Percentiles rank a stretch among this genome's conserved stretches.
phyloP scores from a whole-genome alignment of 1,284 basidiomycete genomes.

The Tremellales sp. region DNA sequence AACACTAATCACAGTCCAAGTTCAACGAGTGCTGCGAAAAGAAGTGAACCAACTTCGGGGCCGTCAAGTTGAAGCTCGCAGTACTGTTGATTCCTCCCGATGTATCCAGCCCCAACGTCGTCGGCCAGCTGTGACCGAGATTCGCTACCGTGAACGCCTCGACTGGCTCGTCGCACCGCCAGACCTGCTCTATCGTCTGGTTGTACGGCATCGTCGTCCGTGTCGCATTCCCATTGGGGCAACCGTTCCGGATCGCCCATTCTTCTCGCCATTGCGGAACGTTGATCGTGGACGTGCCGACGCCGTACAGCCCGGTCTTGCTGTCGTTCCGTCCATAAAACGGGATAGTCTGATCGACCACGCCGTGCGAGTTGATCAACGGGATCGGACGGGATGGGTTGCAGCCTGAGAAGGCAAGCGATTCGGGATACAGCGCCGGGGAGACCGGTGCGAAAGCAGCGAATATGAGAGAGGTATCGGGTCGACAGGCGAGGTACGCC shows the following conservation, averaged over 20 bases:
- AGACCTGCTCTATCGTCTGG: slow-evolving; percentile 18
- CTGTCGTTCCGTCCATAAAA: slow-evolving; percentile 26
- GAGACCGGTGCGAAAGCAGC: slow-evolving; percentile 29
- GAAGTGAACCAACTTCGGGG: slow-evolving; percentile 16
- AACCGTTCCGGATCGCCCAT: slow-evolving; percentile 25
- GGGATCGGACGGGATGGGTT: slow-evolving; percentile 18
- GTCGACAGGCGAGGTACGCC: slow-evolving; percentile 20
- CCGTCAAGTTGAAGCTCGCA: slow-evolving; percentile 24
- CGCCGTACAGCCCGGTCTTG: slow-evolving; percentile 8
- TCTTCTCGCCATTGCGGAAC: slow-evolving; percentile 19
- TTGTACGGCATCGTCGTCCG: slow-evolving; percentile 6
- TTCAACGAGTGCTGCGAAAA: slow-evolving; percentile 15
- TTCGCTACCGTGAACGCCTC: slow-evolving; percentile 17
- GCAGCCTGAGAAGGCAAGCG: slow-evolving; percentile 23
- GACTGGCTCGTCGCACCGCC: slow-evolving; percentile 17
- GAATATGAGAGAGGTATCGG: slow-evolving; percentile 22
- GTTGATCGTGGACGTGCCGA: slow-evolving; percentile 18
- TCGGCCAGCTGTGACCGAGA: slow-evolving; percentile 23
- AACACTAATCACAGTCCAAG: too few species aligned
- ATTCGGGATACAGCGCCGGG: slow-evolving; percentile 24
- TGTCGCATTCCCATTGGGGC: slow-evolving; percentile 3
- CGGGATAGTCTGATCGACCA: slow-evolving; percentile 22
- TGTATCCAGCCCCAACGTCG: slow-evolving; percentile 23
- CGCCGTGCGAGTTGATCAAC: slow-evolving; percentile 24
- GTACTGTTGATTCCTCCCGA: slow-evolving; percentile 24